Base-by-base conservation (phyloP, 352 stramenopile species). In the Globisporangium lucens region DNA sequence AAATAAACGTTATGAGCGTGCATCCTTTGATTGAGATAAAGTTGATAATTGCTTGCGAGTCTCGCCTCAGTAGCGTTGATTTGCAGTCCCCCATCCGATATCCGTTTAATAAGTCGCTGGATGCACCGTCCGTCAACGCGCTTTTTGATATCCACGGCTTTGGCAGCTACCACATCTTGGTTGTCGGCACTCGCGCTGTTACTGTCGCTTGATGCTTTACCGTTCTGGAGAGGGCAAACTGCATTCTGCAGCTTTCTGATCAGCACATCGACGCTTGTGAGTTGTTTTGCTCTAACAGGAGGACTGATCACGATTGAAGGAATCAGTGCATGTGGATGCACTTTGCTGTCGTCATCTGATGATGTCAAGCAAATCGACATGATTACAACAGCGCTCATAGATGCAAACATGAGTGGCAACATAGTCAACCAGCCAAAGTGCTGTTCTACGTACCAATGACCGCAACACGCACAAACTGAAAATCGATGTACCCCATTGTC, bases 401-500 rank as follows among this genome's bases (percentile, higher is more conserved):
- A 41, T 13, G 27, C 0, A 24, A 41, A 3, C 9, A n/a, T 17
- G 12, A 30, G 12, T 22, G 52, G 53, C 2, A 41, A 17, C 36
- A n/a, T 43, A 3, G 20, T 30, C 20, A 53, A 15, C 51, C 9
- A 49, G 6, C 2, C 15, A 63, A n/a, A 33, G 6, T 13, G 17
- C 27, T 22, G 27, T 8, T 27, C n/a, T 15, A 24, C 53, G 6
- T 64, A 82, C 77, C 71, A 66, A 56, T 17, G 3, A 41, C 36
- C 64, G 58, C 57, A 1, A 77, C 61, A 13, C 75, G 73, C 57
- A 68, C 71, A 33, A 74, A 59, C 30, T 84, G 77, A 12, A 78
- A 74, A 29, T 90, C 78, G 57, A 83, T 70, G 8, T 80, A 73
- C 2, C 73, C 78, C 59, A 87, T 74, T 12, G 72, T 73, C 33